These are phyloP conservation scores for Colletotrichum sp. DNA, from an alignment of 2,329 filamentous ascomycete genomes.

Conservation along the genomic window DNA sequence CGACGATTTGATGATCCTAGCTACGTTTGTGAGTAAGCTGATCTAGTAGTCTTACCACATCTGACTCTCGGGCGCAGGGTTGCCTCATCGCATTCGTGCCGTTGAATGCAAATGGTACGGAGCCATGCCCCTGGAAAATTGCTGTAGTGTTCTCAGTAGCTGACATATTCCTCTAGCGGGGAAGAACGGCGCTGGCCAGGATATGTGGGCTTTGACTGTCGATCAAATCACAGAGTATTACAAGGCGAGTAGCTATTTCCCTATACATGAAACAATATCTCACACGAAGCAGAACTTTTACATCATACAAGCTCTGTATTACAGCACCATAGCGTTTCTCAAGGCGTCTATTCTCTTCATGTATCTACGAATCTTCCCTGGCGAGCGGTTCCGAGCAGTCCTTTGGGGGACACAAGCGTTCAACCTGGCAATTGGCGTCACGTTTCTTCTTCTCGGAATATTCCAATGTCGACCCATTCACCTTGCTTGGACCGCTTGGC, in stretches of 20 bases:
- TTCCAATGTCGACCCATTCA: conserved; percentile 40
- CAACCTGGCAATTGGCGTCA: conserved; percentile 10
- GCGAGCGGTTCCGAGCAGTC: conserved; percentile 23
- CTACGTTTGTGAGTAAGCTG: not conserved
- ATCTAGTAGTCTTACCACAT: not conserved
- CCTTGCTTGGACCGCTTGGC: conserved; percentile 45
- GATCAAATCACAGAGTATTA: not conserved
- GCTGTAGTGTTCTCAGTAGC: too few species aligned
- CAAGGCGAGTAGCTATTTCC: not conserved
- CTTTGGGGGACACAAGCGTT: conserved; percentile 21
- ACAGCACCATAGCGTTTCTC: conserved; percentile 33
- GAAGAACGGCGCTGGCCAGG: not conserved
- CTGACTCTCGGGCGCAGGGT: not conserved
- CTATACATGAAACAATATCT: not conserved
- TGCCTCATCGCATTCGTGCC: not conserved
- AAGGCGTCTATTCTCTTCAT: conserved; percentile 40
- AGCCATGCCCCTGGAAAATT: not conserved
- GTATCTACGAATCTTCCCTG: conserved; percentile 39
- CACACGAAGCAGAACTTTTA: conserved; percentile 32
- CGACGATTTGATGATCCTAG: not conserved
- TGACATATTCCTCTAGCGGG: not conserved
- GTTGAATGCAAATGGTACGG: not conserved
- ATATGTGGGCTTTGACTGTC: not conserved
- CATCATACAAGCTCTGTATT: conserved; percentile 35
- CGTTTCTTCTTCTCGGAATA: conserved; percentile 33